Percentiles rank a stretch among this genome's conserved stretches.
These are phyloP conservation scores for Ochromonadaceae sp. DNA, from an alignment of 352 stramenopile species.

Conservation along the genomic window DNA sequence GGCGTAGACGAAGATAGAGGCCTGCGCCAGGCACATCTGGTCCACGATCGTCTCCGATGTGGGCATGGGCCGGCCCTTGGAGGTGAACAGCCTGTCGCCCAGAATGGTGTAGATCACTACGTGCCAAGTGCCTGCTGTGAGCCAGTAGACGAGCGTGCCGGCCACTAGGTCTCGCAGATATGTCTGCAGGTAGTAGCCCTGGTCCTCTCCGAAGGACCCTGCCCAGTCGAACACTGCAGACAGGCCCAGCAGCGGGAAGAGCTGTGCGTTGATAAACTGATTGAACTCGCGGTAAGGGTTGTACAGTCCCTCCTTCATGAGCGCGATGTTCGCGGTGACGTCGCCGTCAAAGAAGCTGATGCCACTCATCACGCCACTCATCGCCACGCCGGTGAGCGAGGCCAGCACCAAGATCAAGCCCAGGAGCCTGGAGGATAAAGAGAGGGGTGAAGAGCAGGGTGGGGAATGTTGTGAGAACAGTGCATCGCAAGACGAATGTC, in stretches of 20 bases:
- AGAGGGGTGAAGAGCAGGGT: too few species aligned
- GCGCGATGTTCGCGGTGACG: too few species aligned
- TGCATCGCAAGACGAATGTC: too few species aligned
- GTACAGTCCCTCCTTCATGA: too few species aligned
- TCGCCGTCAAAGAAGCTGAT: too few species aligned
- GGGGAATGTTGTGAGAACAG: too few species aligned
- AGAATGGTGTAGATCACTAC: slow-evolving; percentile 22
- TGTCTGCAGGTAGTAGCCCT: slow-evolving; percentile 40
- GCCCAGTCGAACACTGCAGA: background rate
- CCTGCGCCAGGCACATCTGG: slow-evolving; percentile 46
- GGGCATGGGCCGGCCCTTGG: slow-evolving; percentile 22
- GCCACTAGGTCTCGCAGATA: slow-evolving; percentile 48
- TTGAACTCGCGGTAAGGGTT: slow-evolving; percentile 17
- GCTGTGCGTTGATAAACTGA: background rate
- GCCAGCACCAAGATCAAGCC: too few species aligned
- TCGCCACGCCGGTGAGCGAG: too few species aligned
- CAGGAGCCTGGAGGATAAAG: too few species aligned
- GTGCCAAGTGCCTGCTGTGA: slow-evolving; percentile 35
- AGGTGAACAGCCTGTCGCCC: slow-evolving; percentile 2
- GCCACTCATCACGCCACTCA: too few species aligned
- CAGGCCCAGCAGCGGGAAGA: background rate
- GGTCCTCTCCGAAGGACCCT: slow-evolving; percentile 6
- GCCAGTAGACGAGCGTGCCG: slow-evolving; percentile 45
- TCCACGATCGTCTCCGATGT: slow-evolving; percentile 37
- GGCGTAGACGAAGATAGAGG: slow-evolving; percentile 44